A percentile compares a stretch with the other conserved stretches of the same genome.
These are phyloP conservation scores for Debaryomyces udenii DNA, from an alignment of 1,139 yeast species.

Conservation along the genomic window DNA sequence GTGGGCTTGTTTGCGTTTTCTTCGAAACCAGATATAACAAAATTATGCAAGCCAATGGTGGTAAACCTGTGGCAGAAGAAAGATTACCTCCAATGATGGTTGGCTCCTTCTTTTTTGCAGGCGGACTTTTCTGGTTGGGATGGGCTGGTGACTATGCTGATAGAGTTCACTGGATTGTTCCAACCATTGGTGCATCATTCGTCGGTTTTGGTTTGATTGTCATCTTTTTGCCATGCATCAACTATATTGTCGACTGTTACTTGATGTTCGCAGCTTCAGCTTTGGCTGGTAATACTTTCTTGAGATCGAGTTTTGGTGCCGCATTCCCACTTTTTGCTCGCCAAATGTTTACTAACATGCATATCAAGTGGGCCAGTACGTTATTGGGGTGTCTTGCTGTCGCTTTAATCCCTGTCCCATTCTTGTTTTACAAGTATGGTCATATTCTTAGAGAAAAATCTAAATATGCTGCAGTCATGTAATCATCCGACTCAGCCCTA, in stretches of 20 bases:
- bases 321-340: constrained; percentile 54
- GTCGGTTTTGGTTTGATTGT: constrained; percentile 72
- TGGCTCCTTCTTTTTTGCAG: constrained; percentile 65
- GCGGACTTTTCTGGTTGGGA: constrained; percentile 75
- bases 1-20: constrained; percentile 42
- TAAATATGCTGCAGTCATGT: constrained; percentile 6
- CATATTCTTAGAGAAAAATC: constrained; percentile 60
- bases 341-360: constrained; percentile 74
- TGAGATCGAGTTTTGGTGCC: constrained; percentile 63
- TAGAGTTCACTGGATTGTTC: constrained; percentile 73
- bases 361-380: constrained; percentile 83
- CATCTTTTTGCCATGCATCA: constrained; percentile 71
- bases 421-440: constrained; percentile 70
- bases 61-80: constrained; percentile 69
- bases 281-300: constrained; percentile 81
- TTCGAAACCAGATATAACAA: constrained; percentile 23
- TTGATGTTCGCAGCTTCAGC: constrained; percentile 83
- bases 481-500: neutral
- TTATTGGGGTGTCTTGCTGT: constrained; percentile 70
- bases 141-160: constrained; percentile 76
- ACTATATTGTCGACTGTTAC: constrained; percentile 76
- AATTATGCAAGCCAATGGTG: constrained; percentile 48
- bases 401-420: constrained; percentile 72
- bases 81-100: constrained; percentile 67
- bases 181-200: constrained; percentile 66